phyloP scores from a whole-genome alignment of 306 rosid genomes.

The Senna tora region DNA sequence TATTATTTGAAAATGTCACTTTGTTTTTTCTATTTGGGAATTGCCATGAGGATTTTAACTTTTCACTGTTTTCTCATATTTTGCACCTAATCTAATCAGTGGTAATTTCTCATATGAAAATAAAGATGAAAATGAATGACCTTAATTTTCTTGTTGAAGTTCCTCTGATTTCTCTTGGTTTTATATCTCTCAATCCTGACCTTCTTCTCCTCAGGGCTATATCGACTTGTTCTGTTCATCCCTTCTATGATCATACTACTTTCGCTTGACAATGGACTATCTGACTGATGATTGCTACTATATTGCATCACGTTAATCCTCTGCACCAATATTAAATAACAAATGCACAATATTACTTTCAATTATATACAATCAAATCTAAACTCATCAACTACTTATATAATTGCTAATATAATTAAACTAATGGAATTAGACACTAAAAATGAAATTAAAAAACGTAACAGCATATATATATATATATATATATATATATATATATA shows the following conservation, averaged over 20 bases:
- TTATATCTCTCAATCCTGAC: slow-evolving; percentile 82
- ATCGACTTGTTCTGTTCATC: slow-evolving; percentile 73
- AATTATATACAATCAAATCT: too few species aligned
- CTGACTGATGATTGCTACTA: slow-evolving; percentile 46
- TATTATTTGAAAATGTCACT: slow-evolving; percentile 33
- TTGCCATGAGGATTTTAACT: neutral
- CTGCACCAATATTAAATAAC: slow-evolving; percentile 37
- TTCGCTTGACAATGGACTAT: slow-evolving; percentile 67
- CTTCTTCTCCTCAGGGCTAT: slow-evolving; percentile 85
- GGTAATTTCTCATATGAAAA: too few species aligned
- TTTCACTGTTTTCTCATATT: slow-evolving; percentile 33
- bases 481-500: too few species aligned
- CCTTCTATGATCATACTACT: slow-evolving; percentile 83
- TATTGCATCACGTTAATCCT: slow-evolving; percentile 43
- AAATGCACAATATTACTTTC: neutral
- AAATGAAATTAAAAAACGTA: neutral
- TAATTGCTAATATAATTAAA: too few species aligned
- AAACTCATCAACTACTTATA: too few species aligned
- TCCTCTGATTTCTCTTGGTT: slow-evolving; percentile 79
- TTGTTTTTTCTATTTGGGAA: neutral
- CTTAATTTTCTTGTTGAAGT: slow-evolving; percentile 95
- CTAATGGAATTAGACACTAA: neutral
- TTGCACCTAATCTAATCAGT: too few species aligned
- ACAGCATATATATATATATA: too few species aligned
- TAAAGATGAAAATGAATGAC: slow-evolving; percentile 34